Evolutionary conservation across 2,329 filamentous ascomycete genomes (phyloP).

Genomic region (Colletotrichum tropicicola): DNA sequence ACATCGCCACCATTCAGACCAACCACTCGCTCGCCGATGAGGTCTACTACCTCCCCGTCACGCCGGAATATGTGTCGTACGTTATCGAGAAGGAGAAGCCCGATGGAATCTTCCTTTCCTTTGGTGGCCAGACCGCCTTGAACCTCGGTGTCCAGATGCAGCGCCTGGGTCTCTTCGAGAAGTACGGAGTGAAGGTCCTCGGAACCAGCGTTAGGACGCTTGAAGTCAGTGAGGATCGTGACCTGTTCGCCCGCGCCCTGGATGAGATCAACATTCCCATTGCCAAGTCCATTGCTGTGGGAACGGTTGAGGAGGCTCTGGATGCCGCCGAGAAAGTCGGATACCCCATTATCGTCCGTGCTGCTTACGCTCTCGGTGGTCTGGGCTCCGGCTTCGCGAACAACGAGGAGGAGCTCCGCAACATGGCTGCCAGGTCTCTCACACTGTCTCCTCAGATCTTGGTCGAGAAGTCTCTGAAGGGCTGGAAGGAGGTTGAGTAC

Average conservation of each 20-base stretch:
- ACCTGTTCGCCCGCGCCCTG: constrained; percentile 93
- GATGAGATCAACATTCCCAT: constrained; percentile 98
- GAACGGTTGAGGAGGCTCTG: constrained; percentile 90
- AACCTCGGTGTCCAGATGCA: constrained; percentile 98
- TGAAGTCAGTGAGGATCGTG: constrained; percentile 94
- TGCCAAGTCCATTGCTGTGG: constrained; percentile 92
- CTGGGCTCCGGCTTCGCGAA: constrained; percentile 96
- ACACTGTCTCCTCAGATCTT: constrained; percentile 95
- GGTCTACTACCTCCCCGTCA: constrained; percentile 98
- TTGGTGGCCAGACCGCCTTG: constrained; percentile 95
- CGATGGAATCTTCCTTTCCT: constrained; percentile 96
- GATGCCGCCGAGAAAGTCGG: constrained; percentile 87
- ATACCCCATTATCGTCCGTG: constrained; percentile 97
- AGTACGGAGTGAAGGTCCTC: constrained; percentile 93
- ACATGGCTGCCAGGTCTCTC: constrained; percentile 91
- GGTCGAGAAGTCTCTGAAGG: constrained; percentile 98
- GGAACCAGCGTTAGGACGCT: constrained; percentile 95
- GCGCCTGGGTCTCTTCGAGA: constrained; percentile 92
- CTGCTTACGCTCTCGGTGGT: constrained; percentile 95
- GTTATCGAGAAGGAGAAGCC: constrained; percentile 96
- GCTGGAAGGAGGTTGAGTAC: constrained; percentile 99
- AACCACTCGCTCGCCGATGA: constrained; percentile 96
- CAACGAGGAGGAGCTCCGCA: constrained; percentile 91
- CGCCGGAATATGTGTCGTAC: constrained; percentile 95
- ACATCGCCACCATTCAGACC: constrained; percentile 98